Base-by-base conservation (phyloP, 495 filamentous ascomycete genomes). In the Neurospora intermedia region DNA sequence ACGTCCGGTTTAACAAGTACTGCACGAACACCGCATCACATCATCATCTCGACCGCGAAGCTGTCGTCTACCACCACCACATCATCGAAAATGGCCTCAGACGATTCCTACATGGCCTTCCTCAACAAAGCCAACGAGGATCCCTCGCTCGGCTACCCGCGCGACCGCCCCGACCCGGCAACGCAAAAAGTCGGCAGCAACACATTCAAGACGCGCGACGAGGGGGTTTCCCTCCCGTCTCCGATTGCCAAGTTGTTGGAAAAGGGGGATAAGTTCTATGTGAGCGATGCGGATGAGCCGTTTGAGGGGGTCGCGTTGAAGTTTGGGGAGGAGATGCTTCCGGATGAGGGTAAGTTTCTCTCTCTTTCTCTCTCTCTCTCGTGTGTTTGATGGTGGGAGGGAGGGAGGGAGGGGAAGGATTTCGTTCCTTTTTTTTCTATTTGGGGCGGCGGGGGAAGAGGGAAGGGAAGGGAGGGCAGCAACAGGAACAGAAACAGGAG, bases 121-220 rank as follows among this genome's bases (percentile, higher is more conserved):
- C 85, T 97, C 69, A 84, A 96, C 80, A 94, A 95, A 81, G 93
- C 93, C 54, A 96, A 95, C 82, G 81, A 88, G 78, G 89, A 92
- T 78, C 88, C 88, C 20, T 83, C 85, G 73, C 84, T 82, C 20
- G 85, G 87, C 11, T 72, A 77, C 18, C 75, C 79, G 18, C 69
- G 38, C 40, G 39, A 62, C 54, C 40, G 35, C 6, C 16, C 45
- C 27, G 43, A 16, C 2, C 13, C 41, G 15, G 41, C 40, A 0
- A 54, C 16, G 40, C 69, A 42, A 3, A 69, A 73, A 16, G 27
- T 66, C 15, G 70, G 59, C 4, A 20, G 62, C 23, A 76, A 76
- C 40, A 54, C 38, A 69, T 84, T 88, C 73, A 85, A 89, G 76
- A 82, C 88, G 35, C 84, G 87, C 6, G 83, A 90, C 73, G 75